These are phyloP conservation scores for Cicer pinnatifidum DNA, from an alignment of 306 rosid species.

Conservation along the genomic window DNA sequence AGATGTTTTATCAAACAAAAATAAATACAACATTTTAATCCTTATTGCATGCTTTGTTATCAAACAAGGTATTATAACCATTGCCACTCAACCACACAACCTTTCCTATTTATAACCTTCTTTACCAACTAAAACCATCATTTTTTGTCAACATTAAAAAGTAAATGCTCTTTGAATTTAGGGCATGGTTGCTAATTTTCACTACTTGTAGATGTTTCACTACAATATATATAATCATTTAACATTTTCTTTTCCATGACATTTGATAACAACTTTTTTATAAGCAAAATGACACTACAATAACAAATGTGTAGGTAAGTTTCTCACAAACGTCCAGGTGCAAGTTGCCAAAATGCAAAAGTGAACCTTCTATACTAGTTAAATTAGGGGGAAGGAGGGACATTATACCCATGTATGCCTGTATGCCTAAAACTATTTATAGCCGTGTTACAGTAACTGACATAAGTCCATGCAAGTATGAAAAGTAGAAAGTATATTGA, in stretches of 20 bases:
- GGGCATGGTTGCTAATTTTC: not conserved
- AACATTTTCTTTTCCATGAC: not conserved
- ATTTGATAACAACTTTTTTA: not conserved
- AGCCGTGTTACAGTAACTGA: slow-evolving; percentile 6
- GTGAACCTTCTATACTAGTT: not conserved
- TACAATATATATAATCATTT: not conserved
- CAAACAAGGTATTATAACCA: not conserved
- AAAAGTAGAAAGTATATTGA: not conserved
- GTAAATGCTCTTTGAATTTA: not conserved
- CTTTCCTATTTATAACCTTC: slow-evolving; percentile 1
- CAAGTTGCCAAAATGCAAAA: slow-evolving; percentile 4
- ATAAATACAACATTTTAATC: not conserved
- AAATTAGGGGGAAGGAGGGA: not conserved
- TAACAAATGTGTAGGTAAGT: not conserved
- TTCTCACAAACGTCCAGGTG: not conserved
- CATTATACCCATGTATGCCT: not conserved
- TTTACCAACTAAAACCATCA: not conserved
- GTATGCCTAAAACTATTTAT: not conserved
- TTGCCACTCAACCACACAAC: not conserved
- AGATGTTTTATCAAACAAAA: not conserved
- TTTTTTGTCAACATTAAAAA: not conserved
- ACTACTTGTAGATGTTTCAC: slow-evolving; percentile 15
- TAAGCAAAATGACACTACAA: not conserved
- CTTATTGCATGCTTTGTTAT: not conserved
- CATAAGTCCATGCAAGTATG: not conserved